Base-by-base conservation (phyloP, 495 filamentous ascomycete species). In the Tuber aestivum region DNA sequence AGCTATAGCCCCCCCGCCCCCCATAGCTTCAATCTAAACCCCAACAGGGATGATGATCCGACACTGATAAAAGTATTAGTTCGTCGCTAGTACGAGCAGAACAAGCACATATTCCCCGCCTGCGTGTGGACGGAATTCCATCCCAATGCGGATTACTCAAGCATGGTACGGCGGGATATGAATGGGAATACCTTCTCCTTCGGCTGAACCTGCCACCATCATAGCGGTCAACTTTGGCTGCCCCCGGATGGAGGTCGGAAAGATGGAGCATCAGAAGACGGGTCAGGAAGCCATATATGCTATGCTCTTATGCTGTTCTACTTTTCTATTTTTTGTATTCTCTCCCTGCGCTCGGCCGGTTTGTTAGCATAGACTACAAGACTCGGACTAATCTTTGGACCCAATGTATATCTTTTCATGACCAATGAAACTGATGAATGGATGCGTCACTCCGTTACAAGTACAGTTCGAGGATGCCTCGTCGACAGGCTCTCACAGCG, bases 161-260 rank as follows among this genome's bases (percentile, higher is more conserved):
- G 88, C 75, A 91, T 92, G 83, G 90, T 94, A 73, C 87, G 92
- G 82, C 89, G 92, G 75, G 95, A 99, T 87, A 86, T 88, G 4
- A 90, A 91, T 37, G 95, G 95, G 18, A 99, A 99, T 85, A 88
- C 92, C 3, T 97, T 97, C 83, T 99, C 98, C 87, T 97, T 96
- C 71, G 81, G 81, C 18, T 83, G 70, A 74, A 32, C 42, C 42
- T 16, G 42, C 14, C 18, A n/a, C 42, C 21, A 0, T 48, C 45
- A 7, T 5, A 8, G 20, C 8, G 18, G 45, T 23, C 45, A 10
- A 44, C 42, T 18, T 16, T 44, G 42, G 42, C 16, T 44, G 42
- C 12, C 18, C 42, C 42, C 42, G 12, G 14, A 4, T 44, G 4
- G 18, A 16, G 45, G 45, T 18, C 6, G 6, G 45, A 21, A 3